Percentiles rank a stretch among this genome's conserved stretches.
These are phyloP conservation scores for Nannochloropsis salina DNA, from an alignment of 108 stramenopile genomes.

Conservation along the genomic window DNA sequence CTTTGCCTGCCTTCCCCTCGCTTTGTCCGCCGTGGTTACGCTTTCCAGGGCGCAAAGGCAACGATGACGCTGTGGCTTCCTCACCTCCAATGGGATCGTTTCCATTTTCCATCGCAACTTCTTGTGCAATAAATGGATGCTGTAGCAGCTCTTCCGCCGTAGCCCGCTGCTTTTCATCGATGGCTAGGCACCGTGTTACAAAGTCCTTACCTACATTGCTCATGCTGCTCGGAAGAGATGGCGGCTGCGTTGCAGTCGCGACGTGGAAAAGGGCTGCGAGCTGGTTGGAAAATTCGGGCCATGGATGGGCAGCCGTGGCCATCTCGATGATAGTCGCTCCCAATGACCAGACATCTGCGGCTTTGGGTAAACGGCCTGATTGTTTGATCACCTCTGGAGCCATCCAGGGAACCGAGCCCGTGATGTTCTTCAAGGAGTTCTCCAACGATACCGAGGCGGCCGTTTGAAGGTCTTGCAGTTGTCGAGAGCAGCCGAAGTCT, in stretches of 20 bases:
- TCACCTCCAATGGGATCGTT: no score
- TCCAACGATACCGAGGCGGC: constrained; percentile 11
- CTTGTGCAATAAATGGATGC: constrained; percentile 30
- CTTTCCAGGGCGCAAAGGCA: no score
- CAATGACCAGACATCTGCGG: constrained; percentile 51
- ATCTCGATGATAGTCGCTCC: constrained; percentile 57
- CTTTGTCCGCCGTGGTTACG: no score
- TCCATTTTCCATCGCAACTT: neutral
- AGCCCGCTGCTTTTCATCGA: constrained; percentile 26
- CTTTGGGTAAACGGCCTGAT: constrained; percentile 44
- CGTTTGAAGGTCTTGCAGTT: constrained; percentile 31
- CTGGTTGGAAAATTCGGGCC: constrained; percentile 53
- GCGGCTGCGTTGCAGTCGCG: constrained; percentile 46
- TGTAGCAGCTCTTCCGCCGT: constrained; percentile 34
- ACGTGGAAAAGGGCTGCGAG: constrained; percentile 54
- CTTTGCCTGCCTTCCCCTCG: no score
- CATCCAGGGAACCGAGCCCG: constrained; percentile 61
- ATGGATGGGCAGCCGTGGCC: constrained; percentile 53
- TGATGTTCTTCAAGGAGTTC: constrained; percentile 29
- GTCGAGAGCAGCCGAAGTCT: constrained; percentile 56
- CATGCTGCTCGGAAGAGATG: constrained; percentile 24
- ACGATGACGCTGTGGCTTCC: no score
- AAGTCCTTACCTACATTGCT: constrained; percentile 28
- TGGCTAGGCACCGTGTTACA: constrained; percentile 27
- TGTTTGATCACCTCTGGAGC: constrained; percentile 62